These are phyloP conservation scores for Echinosophora koreensis DNA, from an alignment of 306 rosid species.

Conservation along the genomic window DNA sequence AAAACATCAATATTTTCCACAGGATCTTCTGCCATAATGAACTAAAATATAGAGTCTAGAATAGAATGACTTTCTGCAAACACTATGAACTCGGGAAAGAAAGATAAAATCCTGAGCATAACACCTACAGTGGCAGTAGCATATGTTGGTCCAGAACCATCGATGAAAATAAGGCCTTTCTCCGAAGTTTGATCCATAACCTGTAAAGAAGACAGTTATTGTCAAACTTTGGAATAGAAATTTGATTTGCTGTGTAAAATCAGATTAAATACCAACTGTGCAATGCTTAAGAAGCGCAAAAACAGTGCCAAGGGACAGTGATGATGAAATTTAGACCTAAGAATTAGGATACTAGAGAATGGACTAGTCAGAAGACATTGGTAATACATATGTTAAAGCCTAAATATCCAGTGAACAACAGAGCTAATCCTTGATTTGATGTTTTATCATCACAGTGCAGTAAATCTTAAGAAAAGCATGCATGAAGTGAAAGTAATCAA, in stretches of 20 bases:
- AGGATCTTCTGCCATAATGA: constrained; percentile 16
- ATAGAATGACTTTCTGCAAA: constrained; percentile 36
- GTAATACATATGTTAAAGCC: neutral
- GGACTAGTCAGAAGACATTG: constrained; percentile 4
- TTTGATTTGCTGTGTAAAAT: constrained; percentile 13
- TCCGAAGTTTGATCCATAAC: constrained; percentile 80
- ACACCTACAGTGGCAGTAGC: constrained; percentile 83
- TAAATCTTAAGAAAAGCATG: constrained; percentile 39
- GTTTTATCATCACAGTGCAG: constrained; percentile 24
- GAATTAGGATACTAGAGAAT: constrained; percentile 23
- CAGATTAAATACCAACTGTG: constrained; percentile 5
- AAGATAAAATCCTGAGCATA: constrained; percentile 32
- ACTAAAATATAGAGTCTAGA: constrained; percentile 23
- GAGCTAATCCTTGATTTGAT: constrained; percentile 22
- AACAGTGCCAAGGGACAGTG: constrained; percentile 16
- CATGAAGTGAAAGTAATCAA: constrained; percentile 29
- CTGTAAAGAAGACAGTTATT: constrained; percentile 50
- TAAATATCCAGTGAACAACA: constrained; percentile 21
- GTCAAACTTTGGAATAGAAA: constrained; percentile 31
- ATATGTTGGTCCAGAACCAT: constrained; percentile 94
- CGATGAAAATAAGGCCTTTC: constrained; percentile 76
- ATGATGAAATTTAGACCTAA: constrained; percentile 32
- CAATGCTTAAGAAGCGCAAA: constrained; percentile 18
- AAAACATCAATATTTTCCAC: constrained; percentile 19
- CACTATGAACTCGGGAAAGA: constrained; percentile 32